Conservation (phyloP, 305 asterid genomes). For the Caryopteris hybrid region DNA sequence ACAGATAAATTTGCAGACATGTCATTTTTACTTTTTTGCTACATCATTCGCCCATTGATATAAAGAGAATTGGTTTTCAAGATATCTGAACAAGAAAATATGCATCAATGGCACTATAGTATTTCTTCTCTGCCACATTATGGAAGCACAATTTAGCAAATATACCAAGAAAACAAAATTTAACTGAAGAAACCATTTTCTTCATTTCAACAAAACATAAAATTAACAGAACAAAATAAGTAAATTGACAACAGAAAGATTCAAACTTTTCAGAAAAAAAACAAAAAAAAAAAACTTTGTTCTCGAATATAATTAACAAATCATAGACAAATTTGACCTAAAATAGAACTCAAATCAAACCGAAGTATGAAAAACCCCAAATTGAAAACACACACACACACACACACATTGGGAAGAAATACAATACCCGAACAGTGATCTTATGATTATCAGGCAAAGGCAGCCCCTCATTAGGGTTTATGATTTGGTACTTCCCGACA, state of each 20-base stretch:
- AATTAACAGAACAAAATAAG: background rate
- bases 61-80: background rate
- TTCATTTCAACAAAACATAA: background rate
- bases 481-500: conserved; percentile 73
- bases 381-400: background rate
- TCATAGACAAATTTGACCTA: background rate
- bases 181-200: no score
- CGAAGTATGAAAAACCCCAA: background rate
- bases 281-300: background rate
- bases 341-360: background rate
- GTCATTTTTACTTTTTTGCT: background rate
- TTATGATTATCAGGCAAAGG: conserved; percentile 77
- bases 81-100: background rate
- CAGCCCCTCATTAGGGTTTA: conserved; percentile 55
- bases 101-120: background rate
- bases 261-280: background rate
- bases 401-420: background rate
- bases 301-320: background rate
- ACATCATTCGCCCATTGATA: background rate
- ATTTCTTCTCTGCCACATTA: background rate
- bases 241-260: background rate
- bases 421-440: conserved; percentile 62
- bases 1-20: background rate
- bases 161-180: background rate
- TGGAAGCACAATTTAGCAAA: background rate